Base-by-base conservation (phyloP, 352 stramenopile species). In the Pythium plurisporium region DNA sequence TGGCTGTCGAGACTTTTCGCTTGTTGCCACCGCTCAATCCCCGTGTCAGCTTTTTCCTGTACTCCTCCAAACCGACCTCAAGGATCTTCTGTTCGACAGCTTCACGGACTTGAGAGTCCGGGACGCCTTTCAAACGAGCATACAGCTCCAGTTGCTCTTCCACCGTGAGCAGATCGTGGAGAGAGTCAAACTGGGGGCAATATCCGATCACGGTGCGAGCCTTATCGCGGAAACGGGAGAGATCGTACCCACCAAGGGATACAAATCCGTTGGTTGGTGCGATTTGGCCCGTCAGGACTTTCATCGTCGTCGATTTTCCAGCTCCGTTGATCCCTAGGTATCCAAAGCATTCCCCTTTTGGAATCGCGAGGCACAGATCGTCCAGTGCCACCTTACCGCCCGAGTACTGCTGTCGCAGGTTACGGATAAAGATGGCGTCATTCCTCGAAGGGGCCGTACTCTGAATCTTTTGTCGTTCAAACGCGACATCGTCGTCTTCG, bases 1-100 rank as follows among this genome's bases (percentile, higher is more conserved):
- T 95, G 19, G 95, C 96, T 2, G 98, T 85, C 52, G 79, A 97
- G 1, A 99, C 80, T 67, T 98, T 98, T 52, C 96, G 79, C 77
- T 98, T 99, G 79, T 98, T 98, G 47, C 89, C 88, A 22, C 91
- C 93, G 44, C 70, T 83, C 3, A 86, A 47, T 4, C 67, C 62
- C 3, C 65, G 55, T 29, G 75, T 75, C 26, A 77, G 67, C 42
- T 76, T 83, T 53, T 62, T 17, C 9, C 64, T 56, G 52, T 85
- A 90, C 65, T 79, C 69, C 4, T 38, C 49, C 1, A 94, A 64
- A 14, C 71, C 75, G 15, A 92, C 62, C 31, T 86, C 57, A 9
- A 64, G 54, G 29, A 93, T 85, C 50, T 84, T 86, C 15, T 84
- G 48, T 41, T 78, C 63, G 7, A 92, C 76, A 2, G 71, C 76